phyloP scores from a whole-genome alignment of 2,329 filamentous ascomycete genomes.

The Pseudopyricularia javanii region DNA sequence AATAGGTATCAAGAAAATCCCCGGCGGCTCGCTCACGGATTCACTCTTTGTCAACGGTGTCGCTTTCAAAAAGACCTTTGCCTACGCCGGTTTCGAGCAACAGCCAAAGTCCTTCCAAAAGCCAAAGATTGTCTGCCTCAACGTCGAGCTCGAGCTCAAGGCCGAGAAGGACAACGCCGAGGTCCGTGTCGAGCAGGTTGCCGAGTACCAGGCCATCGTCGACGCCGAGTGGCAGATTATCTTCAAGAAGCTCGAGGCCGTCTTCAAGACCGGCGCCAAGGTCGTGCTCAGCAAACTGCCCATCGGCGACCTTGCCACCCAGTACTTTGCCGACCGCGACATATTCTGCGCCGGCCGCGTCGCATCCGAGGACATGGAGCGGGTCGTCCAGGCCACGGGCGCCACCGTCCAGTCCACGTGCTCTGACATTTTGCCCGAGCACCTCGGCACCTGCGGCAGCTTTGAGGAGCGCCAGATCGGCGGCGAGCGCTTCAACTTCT shows the following conservation, averaged over 20 bases:
- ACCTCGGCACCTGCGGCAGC: slow-evolving; percentile 77
- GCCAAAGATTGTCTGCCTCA: slow-evolving; percentile 93
- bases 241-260: slow-evolving; percentile 95
- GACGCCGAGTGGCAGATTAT: slow-evolving; percentile 99
- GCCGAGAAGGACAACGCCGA: slow-evolving; percentile 99
- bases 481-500: slow-evolving; percentile 96
- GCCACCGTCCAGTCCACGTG: slow-evolving; percentile 90
- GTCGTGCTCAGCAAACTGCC: slow-evolving; percentile 94
- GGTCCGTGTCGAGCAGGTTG: slow-evolving; percentile 94
- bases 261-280: slow-evolving; percentile 84
- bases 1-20: slow-evolving; percentile 97
- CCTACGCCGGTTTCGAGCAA: slow-evolving; percentile 97
- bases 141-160: slow-evolving; percentile 96
- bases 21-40: slow-evolving; percentile 88
- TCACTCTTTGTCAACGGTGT: slow-evolving; percentile 96
- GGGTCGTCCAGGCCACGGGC: slow-evolving; percentile 88
- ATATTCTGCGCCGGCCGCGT: slow-evolving; percentile 97
- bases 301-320: slow-evolving; percentile 93
- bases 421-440: slow-evolving; percentile 80
- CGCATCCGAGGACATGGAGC: slow-evolving; percentile 82
- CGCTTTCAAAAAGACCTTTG: slow-evolving; percentile 99
- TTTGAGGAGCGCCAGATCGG: slow-evolving; percentile 98
- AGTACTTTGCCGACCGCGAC: slow-evolving; percentile 95
- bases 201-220: slow-evolving; percentile 98
- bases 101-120: slow-evolving; percentile 92